Evolutionary conservation across 257 asterid genomes (phyloP).

Genomic region (Solanum okadae): DNA sequence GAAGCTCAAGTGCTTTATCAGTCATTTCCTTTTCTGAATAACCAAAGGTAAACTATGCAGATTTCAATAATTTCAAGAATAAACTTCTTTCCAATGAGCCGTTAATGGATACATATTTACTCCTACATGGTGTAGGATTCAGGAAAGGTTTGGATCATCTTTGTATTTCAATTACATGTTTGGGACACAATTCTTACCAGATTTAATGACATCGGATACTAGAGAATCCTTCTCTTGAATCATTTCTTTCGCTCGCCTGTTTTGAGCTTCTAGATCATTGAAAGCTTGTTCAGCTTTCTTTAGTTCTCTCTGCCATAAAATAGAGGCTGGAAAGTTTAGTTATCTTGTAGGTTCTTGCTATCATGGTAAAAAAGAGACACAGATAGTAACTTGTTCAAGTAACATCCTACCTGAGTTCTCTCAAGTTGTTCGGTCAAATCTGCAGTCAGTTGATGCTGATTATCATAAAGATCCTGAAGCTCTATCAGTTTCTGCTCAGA

Average conservation of each 20-base stretch:
- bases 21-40: conserved; percentile 26
- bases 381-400: neutral
- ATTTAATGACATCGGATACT: conserved; percentile 20
- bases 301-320: conserved; percentile 33
- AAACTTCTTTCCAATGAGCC: neutral
- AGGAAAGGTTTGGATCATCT: neutral
- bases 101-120: neutral
- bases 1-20: conserved; percentile 38
- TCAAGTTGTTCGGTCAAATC: conserved; percentile 34
- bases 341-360: neutral
- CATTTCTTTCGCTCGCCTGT: conserved; percentile 18
- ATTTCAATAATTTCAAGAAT: neutral
- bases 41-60: neutral
- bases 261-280: conserved; percentile 26
- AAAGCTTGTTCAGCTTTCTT: conserved; percentile 26
- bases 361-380: neutral
- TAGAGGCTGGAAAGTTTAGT: neutral
- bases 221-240: conserved; percentile 30
- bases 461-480: conserved; percentile 30
- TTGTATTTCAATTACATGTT: neutral
- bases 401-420: conserved; percentile 28
- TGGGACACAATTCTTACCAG: conserved; percentile 13
- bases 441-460: conserved; percentile 37
- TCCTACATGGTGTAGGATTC: neutral
- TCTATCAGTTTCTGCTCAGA: conserved; percentile 32